Evolutionary conservation across 1,284 basidiomycete genomes (phyloP), one percentile per base, ranked within the genome.

Genomic region (Takashimella tepidaria): DNA sequence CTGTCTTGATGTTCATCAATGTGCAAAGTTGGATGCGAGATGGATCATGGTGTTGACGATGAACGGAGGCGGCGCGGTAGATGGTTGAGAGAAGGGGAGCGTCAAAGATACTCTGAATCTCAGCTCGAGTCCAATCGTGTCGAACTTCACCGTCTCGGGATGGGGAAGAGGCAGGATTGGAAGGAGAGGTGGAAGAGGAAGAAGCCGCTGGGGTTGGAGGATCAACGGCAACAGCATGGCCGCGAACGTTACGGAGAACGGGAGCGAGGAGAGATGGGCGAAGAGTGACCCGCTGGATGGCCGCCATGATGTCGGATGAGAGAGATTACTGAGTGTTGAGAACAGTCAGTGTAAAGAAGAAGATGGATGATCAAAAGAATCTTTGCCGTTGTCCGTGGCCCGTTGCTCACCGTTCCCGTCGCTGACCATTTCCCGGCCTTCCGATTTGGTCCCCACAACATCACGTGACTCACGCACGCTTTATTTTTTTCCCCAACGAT

Each of bases 1-100:
- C 92, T 61, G 89, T 93, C 78, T 98, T 98, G 77, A 98, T 98
- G 74, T 98, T 98, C 89, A 98, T 93, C 26, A 98, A 82, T 2
- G 95, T 98, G 72, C 93, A 98, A 22, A 98, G 82, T 78, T 98
- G 95, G 31, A 98, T 84, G 76, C 95, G 89, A 63, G 78, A 82
- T 31, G 91, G 85, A 74, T 95, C 88, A 63, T 97, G 91, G 72
- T 90, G 80, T 69, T 85, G 79, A 61, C 93, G 81, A 76, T 98
- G 95, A 21, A 95, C 83, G 2, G 69, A 70, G 4, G 79, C 80
- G 66, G 79, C 37, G 52, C 21, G 21, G 19, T 49, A 43, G 56
- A 95, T 84, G 55, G 92, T 85, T 51, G 92, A 88, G 64, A 97
- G 82, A 51, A 97, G 74, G 4, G 92, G 88, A 8, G 79, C 80